These are phyloP conservation scores for Fonsecaea monophora DNA, from an alignment of 2,329 filamentous ascomycete genomes.

Conservation along the genomic window DNA sequence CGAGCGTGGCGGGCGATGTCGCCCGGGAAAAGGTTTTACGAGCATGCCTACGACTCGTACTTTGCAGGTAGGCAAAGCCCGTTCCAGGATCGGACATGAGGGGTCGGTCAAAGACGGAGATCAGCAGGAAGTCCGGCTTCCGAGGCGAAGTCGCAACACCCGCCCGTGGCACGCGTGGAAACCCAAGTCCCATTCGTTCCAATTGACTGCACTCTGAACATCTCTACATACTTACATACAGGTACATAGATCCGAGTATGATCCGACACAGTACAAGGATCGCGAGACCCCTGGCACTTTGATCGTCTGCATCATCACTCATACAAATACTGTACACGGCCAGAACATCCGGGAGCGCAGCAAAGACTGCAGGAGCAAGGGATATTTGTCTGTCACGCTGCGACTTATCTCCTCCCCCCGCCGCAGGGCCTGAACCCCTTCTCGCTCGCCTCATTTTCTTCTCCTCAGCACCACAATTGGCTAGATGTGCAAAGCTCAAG, in stretches of 20 bases:
- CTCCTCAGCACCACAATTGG: background rate
- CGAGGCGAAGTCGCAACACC: background rate
- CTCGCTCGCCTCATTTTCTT: conserved; percentile 1
- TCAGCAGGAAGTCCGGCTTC: background rate
- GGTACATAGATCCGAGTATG: too few species aligned
- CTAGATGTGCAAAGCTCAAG: background rate
- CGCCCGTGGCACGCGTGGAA: too few species aligned
- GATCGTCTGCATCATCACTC: background rate
- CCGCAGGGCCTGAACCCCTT: background rate
- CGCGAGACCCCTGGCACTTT: background rate
- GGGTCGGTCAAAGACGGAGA: conserved; percentile 1
- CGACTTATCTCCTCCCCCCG: background rate
- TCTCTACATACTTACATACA: too few species aligned
- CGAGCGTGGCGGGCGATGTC: background rate
- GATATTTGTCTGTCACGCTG: background rate
- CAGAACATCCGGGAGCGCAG: background rate
- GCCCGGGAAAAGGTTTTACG: background rate
- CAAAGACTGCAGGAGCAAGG: background rate
- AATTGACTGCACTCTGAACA: too few species aligned
- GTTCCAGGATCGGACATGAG: background rate
- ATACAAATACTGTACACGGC: background rate
- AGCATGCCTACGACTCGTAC: background rate
- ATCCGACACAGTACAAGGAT: background rate
- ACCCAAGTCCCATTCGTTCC: too few species aligned
- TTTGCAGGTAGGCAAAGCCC: background rate